These are phyloP conservation scores for Gastrodia elata DNA, from an alignment of 106 monocot species.

Conservation along the genomic window DNA sequence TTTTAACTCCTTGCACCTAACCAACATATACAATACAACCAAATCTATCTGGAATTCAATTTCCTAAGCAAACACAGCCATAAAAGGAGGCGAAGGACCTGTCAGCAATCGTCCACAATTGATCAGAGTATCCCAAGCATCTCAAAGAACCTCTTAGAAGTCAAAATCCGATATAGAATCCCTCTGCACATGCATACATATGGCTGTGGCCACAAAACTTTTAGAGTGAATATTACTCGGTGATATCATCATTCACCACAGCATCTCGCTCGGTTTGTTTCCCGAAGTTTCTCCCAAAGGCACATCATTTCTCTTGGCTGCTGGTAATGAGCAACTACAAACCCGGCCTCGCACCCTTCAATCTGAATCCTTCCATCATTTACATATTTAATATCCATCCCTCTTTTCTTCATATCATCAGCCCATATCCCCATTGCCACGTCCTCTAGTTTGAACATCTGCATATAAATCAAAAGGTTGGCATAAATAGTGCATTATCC, in stretches of 20 bases:
- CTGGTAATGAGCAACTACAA: conserved; percentile 92
- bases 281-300: conserved; percentile 77
- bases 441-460: conserved; percentile 99
- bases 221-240: background rate
- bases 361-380: conserved; percentile 51
- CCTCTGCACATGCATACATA: too few relatives aligned
- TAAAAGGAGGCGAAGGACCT: too few relatives aligned
- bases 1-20: too few relatives aligned
- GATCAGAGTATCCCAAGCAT: background rate
- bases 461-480: conserved; percentile 4
- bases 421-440: conserved; percentile 98
- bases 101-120: too few relatives aligned
- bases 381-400: conserved; percentile 48
- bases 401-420: conserved; percentile 54
- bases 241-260: conserved; percentile 25
- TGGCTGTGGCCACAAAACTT: too few relatives aligned
- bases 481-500: background rate
- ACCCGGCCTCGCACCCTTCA: conserved; percentile 62
- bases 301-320: conserved; percentile 78
- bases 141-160: background rate
- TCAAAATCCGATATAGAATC: background rate
- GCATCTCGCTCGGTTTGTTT: conserved; percentile 41
- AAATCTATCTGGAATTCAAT: too few relatives aligned
- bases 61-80: too few relatives aligned
- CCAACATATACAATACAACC: too few relatives aligned